Evolutionary conservation across 495 filamentous ascomycete genomes (phyloP), one percentile per base, ranked within the genome.

Genomic region (Penicillium roqueforti): DNA sequence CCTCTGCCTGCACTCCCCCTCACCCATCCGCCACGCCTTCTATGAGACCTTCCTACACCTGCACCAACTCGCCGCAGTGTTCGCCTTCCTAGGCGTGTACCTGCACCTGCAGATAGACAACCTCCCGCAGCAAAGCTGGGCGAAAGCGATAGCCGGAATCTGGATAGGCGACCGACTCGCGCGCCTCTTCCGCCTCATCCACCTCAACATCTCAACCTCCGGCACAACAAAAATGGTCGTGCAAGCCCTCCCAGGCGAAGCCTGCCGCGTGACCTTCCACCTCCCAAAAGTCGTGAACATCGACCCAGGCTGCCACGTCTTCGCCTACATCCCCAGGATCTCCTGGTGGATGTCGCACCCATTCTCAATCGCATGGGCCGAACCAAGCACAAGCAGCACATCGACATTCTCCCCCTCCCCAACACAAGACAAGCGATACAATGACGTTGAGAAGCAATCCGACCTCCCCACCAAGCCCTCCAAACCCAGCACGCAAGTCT

Each of bases 31-130:
- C 32, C 91, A 95, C 68, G 88, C 89, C n/a, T 92, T 87, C 65
- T 96, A 95, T 67, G 91, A 95, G 68, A 85, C 79, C 0, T 96
- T 96, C 75, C 81, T 95, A 54, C 70, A 88, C 50, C 58, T 90
- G 19, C 91, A 96, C 65, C 91, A 93, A 51, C 63, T 82, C 6
- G 79, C 83, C 22, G 87, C 84, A 28, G 68, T 84, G 37, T 48
- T 84, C 18, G 76, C 84, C 4, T 75, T 92, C 57, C 64, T 85
- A 42, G 86, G 84, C 25, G 68, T 95, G 38, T 91, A 80, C 62
- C 69, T 83, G 51, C 90, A 95, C 62, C 70, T 91, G 18, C 63
- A 80, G n/a, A 58, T 86, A 9, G 82, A 80, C 54, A 58, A 71
- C 5, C 73, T 91, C 1, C 77, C 80, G 1, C 83, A 88, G 58